Evolutionary conservation across 2,329 filamentous ascomycete genomes (phyloP), one percentile per base, ranked within the genome.

Genomic region (Cladosporium halotolerans): DNA sequence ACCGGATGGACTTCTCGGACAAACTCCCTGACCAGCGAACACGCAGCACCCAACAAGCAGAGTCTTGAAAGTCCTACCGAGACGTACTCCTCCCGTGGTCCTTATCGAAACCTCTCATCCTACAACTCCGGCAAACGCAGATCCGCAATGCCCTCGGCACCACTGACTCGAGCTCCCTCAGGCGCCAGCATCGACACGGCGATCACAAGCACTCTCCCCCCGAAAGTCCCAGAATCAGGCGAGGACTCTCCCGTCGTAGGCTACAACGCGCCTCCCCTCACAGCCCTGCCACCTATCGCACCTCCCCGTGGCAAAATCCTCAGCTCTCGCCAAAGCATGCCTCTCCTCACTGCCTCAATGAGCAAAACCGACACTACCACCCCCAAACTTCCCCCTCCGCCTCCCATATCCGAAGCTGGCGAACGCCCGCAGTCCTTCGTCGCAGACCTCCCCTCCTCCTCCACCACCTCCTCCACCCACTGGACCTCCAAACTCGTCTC

Each of bases 11-110:
- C 61, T 4, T 66, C 65, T 9, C 60, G 60, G 16, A 60, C 63
- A 3, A 66, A 61, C 43, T 67, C 65, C 2, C 52, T 63, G 10
- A 62, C 58, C 13, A 62, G 61, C 13, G 63, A 63, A 13, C 41
- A 53, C 16, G 23, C 23, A 28, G 52, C 56, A 4, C 41, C 45
- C 13, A 60, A 50, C 40, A 53, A 59, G 19, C 57, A 58, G 9
- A 55, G 44, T 18, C 43, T 45, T 3, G 61, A 61, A 14, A 41
- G 44, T 14, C 28, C 53, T 14, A 53, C 47, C 14, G 60, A 61
- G 9, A 39, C 32, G 14, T 48, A 13, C 40, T 48, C n/a, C 32
- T 41, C 14, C 58, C 58, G 43, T 39, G 48, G 54, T 14, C 54
- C 53, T 1, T 62, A 62, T 45, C 56, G 62, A 38, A 60, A 51